Evolutionary conservation across 73 alveolate species (phyloP).

Genomic region (Tetrahymena malaccensis): DNA sequence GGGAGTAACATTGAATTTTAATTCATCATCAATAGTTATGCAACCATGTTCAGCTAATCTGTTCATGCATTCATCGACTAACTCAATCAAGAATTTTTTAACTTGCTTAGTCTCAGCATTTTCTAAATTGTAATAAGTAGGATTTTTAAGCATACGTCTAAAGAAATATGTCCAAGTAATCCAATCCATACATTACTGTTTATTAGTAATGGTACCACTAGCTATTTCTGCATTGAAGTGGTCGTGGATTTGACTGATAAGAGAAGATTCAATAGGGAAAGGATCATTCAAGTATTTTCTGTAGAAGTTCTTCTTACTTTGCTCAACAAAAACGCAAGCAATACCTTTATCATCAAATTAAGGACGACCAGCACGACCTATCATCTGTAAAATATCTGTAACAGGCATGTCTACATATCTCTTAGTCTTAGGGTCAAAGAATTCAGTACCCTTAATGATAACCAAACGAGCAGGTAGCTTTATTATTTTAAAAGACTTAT

Average conservation of each 20-base stretch:
- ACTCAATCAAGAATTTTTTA: constrained; percentile 17
- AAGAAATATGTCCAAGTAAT: constrained; percentile 91
- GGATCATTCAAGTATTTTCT: constrained; percentile 95
- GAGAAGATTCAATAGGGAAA: constrained; percentile 97
- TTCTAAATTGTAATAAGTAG: constrained; percentile 57
- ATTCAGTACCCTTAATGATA: constrained; percentile 97
- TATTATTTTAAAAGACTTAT: not conserved
- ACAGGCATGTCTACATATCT: constrained; percentile 99
- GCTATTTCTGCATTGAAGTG: constrained; percentile 99
- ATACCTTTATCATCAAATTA: constrained; percentile 88
- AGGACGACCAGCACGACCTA: constrained; percentile 99
- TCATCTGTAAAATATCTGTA: constrained; percentile 74
- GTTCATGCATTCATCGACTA: constrained; percentile 56
- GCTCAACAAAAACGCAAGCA: constrained; percentile 89
- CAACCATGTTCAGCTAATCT: constrained; percentile 79
- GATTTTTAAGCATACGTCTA: constrained; percentile 64
- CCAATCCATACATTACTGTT: constrained; percentile 47
- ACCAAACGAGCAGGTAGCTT: constrained; percentile 97
- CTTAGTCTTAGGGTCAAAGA: constrained; percentile 93
- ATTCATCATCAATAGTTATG: constrained; percentile 69
- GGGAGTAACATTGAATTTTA: constrained; percentile 58
- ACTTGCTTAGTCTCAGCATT: constrained; percentile 29
- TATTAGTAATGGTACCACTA: constrained; percentile 77
- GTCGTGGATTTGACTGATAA: constrained; percentile 89
- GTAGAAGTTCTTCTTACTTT: constrained; percentile 97